Evolutionary conservation across 1,284 basidiomycete species (phyloP).

Genomic region (Puccinia coronata): DNA sequence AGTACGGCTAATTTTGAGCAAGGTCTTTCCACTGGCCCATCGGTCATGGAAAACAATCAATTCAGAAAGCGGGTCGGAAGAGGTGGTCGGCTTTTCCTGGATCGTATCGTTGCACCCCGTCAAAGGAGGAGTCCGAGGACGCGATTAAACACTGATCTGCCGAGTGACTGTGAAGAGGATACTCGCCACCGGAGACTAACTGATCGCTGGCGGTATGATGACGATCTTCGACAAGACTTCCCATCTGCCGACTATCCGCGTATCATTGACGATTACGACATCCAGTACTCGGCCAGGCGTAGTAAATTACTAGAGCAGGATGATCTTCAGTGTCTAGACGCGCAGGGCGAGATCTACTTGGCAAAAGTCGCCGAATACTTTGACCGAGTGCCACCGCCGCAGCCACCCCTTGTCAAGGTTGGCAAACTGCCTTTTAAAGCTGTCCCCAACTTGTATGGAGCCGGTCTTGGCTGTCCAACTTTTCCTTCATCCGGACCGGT

Average conservation of each 20-base stretch:
- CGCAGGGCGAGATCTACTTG: constrained; percentile 32
- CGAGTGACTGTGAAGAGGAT: constrained; percentile 56
- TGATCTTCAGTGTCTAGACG: constrained; percentile 39
- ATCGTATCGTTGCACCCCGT: constrained; percentile 65
- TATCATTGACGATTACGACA: constrained; percentile 46
- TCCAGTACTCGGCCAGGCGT: constrained; percentile 26
- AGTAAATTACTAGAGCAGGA: constrained; percentile 25
- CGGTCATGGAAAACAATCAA: constrained; percentile 53
- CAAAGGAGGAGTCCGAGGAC: constrained; percentile 54
- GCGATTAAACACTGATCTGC: constrained; percentile 53
- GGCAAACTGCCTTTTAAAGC: constrained; percentile 38
- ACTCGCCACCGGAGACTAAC: constrained; percentile 61
- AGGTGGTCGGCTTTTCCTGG: constrained; percentile 75
- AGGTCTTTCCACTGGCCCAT: constrained; percentile 53
- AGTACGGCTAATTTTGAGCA: constrained; percentile 56
- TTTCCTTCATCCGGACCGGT: constrained; percentile 13
- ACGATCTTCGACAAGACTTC: constrained; percentile 52
- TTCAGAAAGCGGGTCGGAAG: constrained; percentile 76
- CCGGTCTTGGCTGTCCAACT: constrained; percentile 14
- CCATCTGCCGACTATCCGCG: constrained; percentile 26
- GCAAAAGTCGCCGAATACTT: constrained; percentile 38
- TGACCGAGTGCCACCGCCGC: constrained; percentile 27
- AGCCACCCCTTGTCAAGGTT: constrained; percentile 41
- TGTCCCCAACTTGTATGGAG: constrained; percentile 23
- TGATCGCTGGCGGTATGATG: constrained; percentile 72